Percentiles rank a stretch among this genome's conserved stretches.
phyloP scores from a whole-genome alignment of 2,329 filamentous ascomycete species.

The Clarireedia paspali region DNA sequence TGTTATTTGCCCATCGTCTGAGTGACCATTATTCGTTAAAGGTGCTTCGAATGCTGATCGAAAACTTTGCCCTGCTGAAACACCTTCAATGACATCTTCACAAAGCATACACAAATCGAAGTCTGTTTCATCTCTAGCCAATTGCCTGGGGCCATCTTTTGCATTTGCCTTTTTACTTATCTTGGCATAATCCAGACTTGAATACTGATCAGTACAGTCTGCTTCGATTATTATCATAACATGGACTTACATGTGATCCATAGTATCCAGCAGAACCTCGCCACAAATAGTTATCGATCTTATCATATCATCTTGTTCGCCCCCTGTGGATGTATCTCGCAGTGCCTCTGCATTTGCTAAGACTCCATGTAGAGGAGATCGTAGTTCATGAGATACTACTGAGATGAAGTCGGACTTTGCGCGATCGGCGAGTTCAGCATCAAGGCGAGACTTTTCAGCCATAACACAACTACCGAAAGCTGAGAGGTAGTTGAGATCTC shows the following conservation, averaged over 20 bases:
- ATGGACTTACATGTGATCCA: conserved; percentile 40
- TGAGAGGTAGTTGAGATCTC: conserved; percentile 40
- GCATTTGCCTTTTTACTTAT: conserved; percentile 10
- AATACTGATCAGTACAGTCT: conserved; percentile 21
- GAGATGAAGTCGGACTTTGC: conserved; percentile 51
- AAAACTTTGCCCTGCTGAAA: conserved; percentile 19
- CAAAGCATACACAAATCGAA: conserved; percentile 19
- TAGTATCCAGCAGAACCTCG: conserved; percentile 42
- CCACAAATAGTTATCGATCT: conserved; percentile 42
- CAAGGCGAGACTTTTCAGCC: conserved; percentile 44
- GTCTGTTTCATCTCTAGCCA: not conserved
- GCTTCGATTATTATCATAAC: not conserved
- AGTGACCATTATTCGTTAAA: not conserved
- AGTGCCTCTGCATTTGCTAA: conserved; percentile 45
- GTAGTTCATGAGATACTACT: conserved; percentile 52
- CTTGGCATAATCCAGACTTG: conserved; percentile 28
- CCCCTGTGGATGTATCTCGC: conserved; percentile 37
- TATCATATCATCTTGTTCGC: conserved; percentile 38
- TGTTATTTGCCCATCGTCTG: not conserved
- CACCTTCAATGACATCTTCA: conserved; percentile 21
- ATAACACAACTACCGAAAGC: conserved; percentile 48
- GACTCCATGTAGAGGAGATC: conserved; percentile 53
- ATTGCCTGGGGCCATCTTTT: not conserved
- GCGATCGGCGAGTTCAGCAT: conserved; percentile 30
- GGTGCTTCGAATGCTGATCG: not conserved